phyloP scores from a whole-genome alignment of 23 red algal species.

The Gracilaria gracilis region DNA sequence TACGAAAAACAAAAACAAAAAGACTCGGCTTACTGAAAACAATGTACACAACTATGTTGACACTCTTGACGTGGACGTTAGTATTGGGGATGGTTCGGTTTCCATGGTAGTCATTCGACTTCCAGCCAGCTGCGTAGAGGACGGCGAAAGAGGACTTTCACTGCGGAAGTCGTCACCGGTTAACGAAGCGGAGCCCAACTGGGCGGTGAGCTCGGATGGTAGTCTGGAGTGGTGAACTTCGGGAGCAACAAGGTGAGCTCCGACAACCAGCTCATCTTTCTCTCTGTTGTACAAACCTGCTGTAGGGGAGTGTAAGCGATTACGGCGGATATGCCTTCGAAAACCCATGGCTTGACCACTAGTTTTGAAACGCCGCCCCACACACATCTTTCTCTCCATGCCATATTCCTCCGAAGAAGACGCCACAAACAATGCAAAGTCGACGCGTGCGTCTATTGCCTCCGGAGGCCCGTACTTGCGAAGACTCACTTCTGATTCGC shows the following conservation, averaged over 20 bases:
- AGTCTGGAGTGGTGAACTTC: constrained; percentile 29
- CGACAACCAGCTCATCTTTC: constrained; percentile 71
- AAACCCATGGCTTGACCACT: constrained; percentile 70
- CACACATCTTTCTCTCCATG: constrained; percentile 68
- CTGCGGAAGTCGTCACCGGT: constrained; percentile 59
- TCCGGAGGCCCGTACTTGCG: neutral
- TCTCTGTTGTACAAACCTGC: constrained; percentile 61
- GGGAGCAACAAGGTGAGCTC: constrained; percentile 60
- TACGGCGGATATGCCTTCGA: constrained; percentile 51
- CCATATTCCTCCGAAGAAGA: constrained; percentile 59
- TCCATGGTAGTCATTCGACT: constrained; percentile 65
- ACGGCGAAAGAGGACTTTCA: constrained; percentile 46
- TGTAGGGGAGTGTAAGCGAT: constrained; percentile 18
- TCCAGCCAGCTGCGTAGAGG: constrained; percentile 22
- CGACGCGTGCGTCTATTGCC: constrained; percentile 47
- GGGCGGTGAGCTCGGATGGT: constrained; percentile 8
- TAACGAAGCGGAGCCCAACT: constrained; percentile 14
- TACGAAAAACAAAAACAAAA: neutral
- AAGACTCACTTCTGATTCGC: constrained; percentile 36
- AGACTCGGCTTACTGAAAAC: neutral
- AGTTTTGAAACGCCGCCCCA: constrained; percentile 38
- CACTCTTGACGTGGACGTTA: constrained; percentile 56
- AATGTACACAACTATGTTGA: constrained; percentile 3
- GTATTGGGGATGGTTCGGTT: constrained; percentile 60
- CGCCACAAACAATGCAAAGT: constrained; percentile 63